Conservation (phyloP, 2,329 filamentous ascomycete species). For the Curvularia verruculosa region DNA sequence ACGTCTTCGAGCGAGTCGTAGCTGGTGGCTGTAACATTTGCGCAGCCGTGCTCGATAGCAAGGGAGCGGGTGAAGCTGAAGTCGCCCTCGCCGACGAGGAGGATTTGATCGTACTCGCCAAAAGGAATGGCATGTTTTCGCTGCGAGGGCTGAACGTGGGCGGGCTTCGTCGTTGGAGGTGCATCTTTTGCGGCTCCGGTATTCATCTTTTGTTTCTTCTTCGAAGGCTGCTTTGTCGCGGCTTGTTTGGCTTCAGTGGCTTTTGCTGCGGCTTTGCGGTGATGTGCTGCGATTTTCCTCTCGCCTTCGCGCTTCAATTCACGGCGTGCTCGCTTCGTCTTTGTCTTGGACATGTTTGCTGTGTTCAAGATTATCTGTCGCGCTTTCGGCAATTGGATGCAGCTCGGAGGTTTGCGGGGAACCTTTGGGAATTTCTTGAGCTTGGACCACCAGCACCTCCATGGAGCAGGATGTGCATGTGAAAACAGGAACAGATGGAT, state of each 20-base stretch:
- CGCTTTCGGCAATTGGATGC: constrained; percentile 8
- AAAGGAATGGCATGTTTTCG: constrained; percentile 65
- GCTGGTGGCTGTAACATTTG: constrained; percentile 71
- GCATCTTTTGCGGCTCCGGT: constrained; percentile 8
- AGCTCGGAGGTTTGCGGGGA: constrained; percentile 32
- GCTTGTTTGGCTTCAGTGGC: constrained; percentile 19
- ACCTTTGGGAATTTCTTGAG: constrained; percentile 23
- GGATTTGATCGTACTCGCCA: constrained; percentile 67
- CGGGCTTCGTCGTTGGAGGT: constrained; percentile 17
- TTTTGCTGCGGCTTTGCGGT: constrained; percentile 33
- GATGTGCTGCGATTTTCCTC: constrained; percentile 35
- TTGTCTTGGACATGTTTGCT: constrained; percentile 42
- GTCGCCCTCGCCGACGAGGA: constrained; percentile 80
- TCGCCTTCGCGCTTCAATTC: constrained; percentile 43
- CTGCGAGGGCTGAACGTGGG: constrained; percentile 5
- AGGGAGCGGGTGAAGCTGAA: constrained; percentile 77
- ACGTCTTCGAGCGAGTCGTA: constrained; percentile 67
- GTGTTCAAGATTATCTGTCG: constrained; percentile 2
- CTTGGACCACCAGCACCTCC: constrained; percentile 26
- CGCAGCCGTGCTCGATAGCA: constrained; percentile 68
- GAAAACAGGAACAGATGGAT: constrained; percentile 3
- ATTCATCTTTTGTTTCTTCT: constrained; percentile 25
- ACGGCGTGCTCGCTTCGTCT: constrained; percentile 42
- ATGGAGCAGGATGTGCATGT: constrained; percentile 18
- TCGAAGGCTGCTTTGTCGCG: constrained; percentile 13